Percentiles rank a stretch among this genome's conserved stretches.
Conservation (phyloP, 1,284 basidiomycete species). For the Flammula alnicola region DNA sequence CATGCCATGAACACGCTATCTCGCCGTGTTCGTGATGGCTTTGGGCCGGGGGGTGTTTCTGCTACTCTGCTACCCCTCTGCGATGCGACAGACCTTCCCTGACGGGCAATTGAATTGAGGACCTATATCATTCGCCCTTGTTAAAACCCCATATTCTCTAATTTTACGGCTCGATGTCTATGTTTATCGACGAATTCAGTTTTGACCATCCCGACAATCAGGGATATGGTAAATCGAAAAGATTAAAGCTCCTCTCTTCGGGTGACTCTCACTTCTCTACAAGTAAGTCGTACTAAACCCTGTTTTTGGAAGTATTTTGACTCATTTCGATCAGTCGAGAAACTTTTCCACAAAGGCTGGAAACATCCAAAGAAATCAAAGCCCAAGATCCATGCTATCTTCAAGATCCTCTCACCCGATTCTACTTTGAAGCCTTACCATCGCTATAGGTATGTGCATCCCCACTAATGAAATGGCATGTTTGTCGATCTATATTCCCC, state of each 20-base stretch:
- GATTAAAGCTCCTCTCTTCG: constrained; percentile 39
- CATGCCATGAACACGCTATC: no score
- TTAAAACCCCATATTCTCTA: constrained; percentile 4
- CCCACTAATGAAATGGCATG: no score
- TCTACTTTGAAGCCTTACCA: constrained; percentile 49
- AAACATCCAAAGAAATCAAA: constrained; percentile 55
- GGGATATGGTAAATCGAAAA: constrained; percentile 38
- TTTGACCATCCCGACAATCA: constrained; percentile 47
- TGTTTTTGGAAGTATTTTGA: not conserved
- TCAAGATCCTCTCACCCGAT: constrained; percentile 54
- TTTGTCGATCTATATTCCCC: no score
- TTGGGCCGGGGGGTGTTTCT: no score
- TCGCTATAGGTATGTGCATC: constrained; percentile 48
- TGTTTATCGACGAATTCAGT: constrained; percentile 46
- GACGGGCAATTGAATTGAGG: not conserved
- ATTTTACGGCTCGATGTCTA: constrained; percentile 23
- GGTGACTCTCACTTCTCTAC: constrained; percentile 33
- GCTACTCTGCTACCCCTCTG: no score
- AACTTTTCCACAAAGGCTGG: constrained; percentile 59
- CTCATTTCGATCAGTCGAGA: constrained; percentile 45
- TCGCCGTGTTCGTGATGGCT: no score
- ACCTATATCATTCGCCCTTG: not conserved
- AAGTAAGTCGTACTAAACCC: constrained; percentile 27
- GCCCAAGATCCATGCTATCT: constrained; percentile 56
- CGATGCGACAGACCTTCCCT: not conserved